These are phyloP conservation scores for Trypethelium eluteriae DNA, from an alignment of 495 filamentous ascomycete genomes.

Conservation along the genomic window DNA sequence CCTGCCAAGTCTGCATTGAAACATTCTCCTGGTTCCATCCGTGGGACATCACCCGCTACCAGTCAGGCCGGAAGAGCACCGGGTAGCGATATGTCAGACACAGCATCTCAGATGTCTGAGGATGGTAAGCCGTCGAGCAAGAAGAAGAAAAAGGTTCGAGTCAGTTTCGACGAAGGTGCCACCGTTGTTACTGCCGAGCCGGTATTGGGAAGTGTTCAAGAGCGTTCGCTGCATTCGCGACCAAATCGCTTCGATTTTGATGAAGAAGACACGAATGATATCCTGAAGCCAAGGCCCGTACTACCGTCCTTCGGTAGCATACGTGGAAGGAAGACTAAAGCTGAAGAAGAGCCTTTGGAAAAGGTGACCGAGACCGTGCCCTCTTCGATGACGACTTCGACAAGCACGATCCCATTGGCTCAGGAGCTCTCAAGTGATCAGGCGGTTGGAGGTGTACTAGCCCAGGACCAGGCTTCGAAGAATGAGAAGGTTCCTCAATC, in stretches of 20 bases:
- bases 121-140: slow-evolving; percentile 42
- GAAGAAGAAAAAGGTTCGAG: slow-evolving; percentile 64
- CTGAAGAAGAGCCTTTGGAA: slow-evolving; percentile 23
- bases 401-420: slow-evolving; percentile 22
- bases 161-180: slow-evolving; percentile 65
- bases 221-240: background rate
- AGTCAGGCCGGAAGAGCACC: slow-evolving; percentile 31
- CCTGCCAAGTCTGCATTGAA: slow-evolving; percentile 85
- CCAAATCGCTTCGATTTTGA: background rate
- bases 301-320: slow-evolving; percentile 83
- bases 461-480: slow-evolving; percentile 43
- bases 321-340: slow-evolving; percentile 25
- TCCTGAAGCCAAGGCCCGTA: slow-evolving; percentile 66
- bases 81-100: slow-evolving; percentile 54
- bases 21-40: slow-evolving; percentile 43
- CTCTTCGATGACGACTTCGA: slow-evolving; percentile 27
- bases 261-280: slow-evolving; percentile 53
- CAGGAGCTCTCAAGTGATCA: slow-evolving; percentile 55
- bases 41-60: slow-evolving; percentile 27
- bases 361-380: slow-evolving; percentile 38
- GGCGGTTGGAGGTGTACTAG: slow-evolving; percentile 52
- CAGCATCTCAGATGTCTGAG: slow-evolving; percentile 51
- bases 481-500: slow-evolving; percentile 35
- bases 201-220: background rate
- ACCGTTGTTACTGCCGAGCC: background rate